Base-by-base conservation (phyloP, 805 yeast species). In the Sugiyamaella qingdaonensis region DNA sequence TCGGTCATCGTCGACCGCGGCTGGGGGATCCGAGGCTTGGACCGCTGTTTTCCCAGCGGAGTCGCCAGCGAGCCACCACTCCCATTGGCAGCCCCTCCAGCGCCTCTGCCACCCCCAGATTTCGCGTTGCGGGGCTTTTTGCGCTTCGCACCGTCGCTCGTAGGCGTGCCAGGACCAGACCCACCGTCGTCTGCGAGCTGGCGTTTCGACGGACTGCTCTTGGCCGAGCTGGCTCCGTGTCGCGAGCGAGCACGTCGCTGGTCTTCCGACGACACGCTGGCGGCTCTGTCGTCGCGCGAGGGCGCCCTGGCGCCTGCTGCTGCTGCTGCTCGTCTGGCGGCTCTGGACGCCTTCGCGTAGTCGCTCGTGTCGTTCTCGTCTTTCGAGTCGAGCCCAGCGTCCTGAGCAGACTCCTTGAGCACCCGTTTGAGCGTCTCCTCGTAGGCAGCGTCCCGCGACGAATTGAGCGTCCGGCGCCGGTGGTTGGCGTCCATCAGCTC, bases 11-110 rank as follows among this genome's bases (percentile, higher is more conserved):
- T 79, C 2, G 87, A 80, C 51, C 88, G 79, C 18, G 83, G 82
- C 54, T 85, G 85, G 5, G 96, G 97, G 43, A 82, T 73, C 52
- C 96, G 79, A 11, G 98, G 97, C 60, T 82, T 86, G 46, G 88
- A 84, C 65, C 85, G 87, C 56, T 78, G 43, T 16, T 39, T 39
- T 10, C 43, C 43, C 13, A 39, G 21, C 4, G 43, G 43, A 5
- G 43, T 39, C 16, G 43, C 14, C 19, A 39, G 43, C 4, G 24
- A 7, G 5, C 24, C 14, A 10, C 21, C 10, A n/a, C 18, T 13
- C 5, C 18, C 39, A 16, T 34, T 34, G 11, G 24, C 43, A 16
- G 13, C 13, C n/a, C n/a, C n/a, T n/a, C n/a, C n/a, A n/a, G n/a
- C n/a, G n/a, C n/a, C n/a, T n/a, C n/a, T n/a, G n/a, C n/a, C n/a